Evolutionary conservation across 768 basidiomycete genomes (phyloP).

Genomic region (Dacryopinax primogenitus): DNA sequence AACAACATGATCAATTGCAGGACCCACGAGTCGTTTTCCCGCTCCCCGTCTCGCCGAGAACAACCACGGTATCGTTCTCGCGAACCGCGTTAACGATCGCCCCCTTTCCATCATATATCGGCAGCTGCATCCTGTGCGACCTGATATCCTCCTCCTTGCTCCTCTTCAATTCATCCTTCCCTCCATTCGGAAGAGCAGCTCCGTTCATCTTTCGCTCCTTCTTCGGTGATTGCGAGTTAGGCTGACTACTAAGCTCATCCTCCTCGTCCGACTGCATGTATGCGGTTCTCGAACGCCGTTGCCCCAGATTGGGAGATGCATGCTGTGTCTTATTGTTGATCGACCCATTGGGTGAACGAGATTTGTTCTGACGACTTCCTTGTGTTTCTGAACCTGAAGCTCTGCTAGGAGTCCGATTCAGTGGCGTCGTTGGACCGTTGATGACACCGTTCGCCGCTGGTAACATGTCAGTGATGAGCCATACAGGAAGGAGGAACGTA

Average conservation of each 20-base stretch:
- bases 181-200: not conserved
- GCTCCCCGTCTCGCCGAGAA: slow-evolving; percentile 94
- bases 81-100: slow-evolving; percentile 59
- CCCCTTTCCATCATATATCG: slow-evolving; percentile 68
- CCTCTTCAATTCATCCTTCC: not conserved
- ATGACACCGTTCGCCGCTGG: not conserved
- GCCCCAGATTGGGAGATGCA: not conserved
- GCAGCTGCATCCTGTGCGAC: slow-evolving; percentile 37
- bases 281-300: not conserved
- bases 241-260: too few relatives aligned
- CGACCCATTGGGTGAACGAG: too few relatives aligned
- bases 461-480: not conserved
- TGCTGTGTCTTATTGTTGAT: not conserved
- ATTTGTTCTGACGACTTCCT: not conserved
- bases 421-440: not conserved
- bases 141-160: not conserved
- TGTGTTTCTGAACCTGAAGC: not conserved
- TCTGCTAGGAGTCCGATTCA: not conserved
- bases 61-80: slow-evolving; percentile 70
- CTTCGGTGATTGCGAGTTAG: slow-evolving; percentile 18
- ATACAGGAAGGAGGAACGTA: not conserved
- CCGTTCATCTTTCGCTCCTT: slow-evolving; percentile 21
- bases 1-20: slow-evolving; percentile 6
- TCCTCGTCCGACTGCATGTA: slow-evolving; percentile 22
- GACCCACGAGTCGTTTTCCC: slow-evolving; percentile 95